These are phyloP conservation scores for Suhomyces faveliae DNA, from an alignment of 805 yeast species.

Conservation along the genomic window DNA sequence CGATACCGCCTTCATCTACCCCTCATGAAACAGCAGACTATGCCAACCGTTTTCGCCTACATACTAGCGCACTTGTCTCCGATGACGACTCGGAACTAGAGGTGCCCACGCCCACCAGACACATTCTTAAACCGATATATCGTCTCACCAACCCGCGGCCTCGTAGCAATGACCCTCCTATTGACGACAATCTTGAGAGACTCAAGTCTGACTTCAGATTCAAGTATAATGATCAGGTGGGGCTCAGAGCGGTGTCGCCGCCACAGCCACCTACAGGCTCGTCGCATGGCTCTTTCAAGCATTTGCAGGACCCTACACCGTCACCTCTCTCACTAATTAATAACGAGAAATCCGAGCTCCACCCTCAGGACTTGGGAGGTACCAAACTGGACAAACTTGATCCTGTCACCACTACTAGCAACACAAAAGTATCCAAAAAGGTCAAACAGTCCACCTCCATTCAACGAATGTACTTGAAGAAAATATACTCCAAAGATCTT, in stretches of 20 bases:
- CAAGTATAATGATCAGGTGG: conserved; percentile 9
- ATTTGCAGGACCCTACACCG: conserved; percentile 21
- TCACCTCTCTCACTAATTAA: conserved; percentile 23
- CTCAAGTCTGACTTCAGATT: conserved; percentile 26
- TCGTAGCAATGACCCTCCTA: conserved; percentile 1
- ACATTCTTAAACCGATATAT: conserved; percentile 17
- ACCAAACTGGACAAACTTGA: conserved; percentile 1
- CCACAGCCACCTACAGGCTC: background rate
- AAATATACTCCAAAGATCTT: conserved; percentile 37
- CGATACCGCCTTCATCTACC: background rate
- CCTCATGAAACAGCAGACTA: background rate
- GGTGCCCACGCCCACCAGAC: conserved; percentile 10
- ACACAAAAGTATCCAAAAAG: conserved; percentile 12
- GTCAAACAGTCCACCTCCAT: conserved; percentile 14
- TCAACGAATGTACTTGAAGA: conserved; percentile 28
- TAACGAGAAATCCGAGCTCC: conserved; percentile 1
- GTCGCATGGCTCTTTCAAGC: conserved; percentile 1
- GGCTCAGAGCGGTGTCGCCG: background rate
- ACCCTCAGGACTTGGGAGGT: background rate
- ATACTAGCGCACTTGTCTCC: conserved; percentile 16
- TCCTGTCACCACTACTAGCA: background rate
- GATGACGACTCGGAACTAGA: conserved; percentile 41
- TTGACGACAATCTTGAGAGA: conserved; percentile 1
- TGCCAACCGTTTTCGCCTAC: conserved; percentile 2
- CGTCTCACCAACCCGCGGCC: conserved; percentile 8